Evolutionary conservation across 2,329 filamentous ascomycete species (phyloP).

Genomic region (Clarireedia homoeocarpa): DNA sequence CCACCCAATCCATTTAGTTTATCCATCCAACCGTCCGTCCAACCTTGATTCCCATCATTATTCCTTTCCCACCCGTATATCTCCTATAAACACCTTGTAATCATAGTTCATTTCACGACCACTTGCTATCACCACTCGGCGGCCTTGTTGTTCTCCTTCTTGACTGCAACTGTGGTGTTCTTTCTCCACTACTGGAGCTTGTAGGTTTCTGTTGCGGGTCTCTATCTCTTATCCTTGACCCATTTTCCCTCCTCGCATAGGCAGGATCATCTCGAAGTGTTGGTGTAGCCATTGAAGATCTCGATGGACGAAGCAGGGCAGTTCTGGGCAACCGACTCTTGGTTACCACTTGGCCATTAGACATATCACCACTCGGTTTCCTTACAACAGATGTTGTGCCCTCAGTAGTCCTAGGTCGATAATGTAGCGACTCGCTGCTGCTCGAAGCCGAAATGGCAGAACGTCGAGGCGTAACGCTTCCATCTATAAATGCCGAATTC

Average conservation of each 20-base stretch:
- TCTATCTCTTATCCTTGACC: conserved; percentile 13
- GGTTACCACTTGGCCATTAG: conserved; percentile 15
- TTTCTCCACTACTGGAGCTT: conserved; percentile 13
- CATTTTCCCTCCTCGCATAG: conserved; percentile 10
- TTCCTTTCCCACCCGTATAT: background rate
- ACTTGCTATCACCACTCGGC: conserved; percentile 29
- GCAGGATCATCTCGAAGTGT: conserved; percentile 16
- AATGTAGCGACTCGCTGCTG: conserved; percentile 31
- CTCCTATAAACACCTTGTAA: background rate
- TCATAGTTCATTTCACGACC: conserved; percentile 21
- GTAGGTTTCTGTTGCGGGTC: conserved; percentile 16
- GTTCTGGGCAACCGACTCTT: conserved; percentile 29
- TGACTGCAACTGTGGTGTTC: conserved; percentile 23
- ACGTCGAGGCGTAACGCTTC: conserved; percentile 25
- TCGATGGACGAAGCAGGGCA: conserved; percentile 25
- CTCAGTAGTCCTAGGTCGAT: conserved; percentile 26
- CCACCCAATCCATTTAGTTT: background rate
- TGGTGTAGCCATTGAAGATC: conserved; percentile 25
- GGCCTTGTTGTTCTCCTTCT: conserved; percentile 24
- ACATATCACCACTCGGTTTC: conserved; percentile 23
- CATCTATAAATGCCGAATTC: conserved; percentile 25
- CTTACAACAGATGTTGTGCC: conserved; percentile 17
- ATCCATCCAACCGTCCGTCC: background rate
- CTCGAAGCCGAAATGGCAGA: conserved; percentile 37
- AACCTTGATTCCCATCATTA: background rate